A percentile compares a stretch with the other conserved stretches of the same genome.
These are phyloP conservation scores for Epichloe elymi DNA, from an alignment of 2,329 filamentous ascomycete species.

Conservation along the genomic window DNA sequence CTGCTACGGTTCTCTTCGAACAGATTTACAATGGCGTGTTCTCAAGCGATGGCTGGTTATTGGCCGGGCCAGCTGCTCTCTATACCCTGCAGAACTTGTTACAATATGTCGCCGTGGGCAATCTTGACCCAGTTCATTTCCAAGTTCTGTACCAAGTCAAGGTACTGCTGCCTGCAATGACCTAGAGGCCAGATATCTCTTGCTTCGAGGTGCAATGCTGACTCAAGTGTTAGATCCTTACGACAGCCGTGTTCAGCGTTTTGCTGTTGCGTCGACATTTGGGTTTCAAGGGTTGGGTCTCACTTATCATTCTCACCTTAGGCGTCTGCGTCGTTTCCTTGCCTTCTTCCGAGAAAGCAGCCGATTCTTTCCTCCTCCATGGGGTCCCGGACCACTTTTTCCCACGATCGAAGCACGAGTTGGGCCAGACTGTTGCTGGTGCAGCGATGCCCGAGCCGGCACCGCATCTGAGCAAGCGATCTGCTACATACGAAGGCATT, in stretches of 20 bases:
- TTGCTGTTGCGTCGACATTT: slow-evolving; percentile 59
- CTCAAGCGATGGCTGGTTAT: slow-evolving; percentile 84
- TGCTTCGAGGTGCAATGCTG: not conserved
- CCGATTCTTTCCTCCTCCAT: slow-evolving; percentile 46
- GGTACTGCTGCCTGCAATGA: slow-evolving; percentile 24
- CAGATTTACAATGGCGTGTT: slow-evolving; percentile 74
- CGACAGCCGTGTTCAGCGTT: slow-evolving; percentile 78
- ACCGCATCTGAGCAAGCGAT: slow-evolving; percentile 42
- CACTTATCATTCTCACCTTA: slow-evolving; percentile 63
- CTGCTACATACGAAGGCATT: slow-evolving; percentile 85
- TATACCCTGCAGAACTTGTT: slow-evolving; percentile 91
- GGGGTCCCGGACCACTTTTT: slow-evolving; percentile 57
- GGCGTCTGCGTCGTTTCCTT: slow-evolving; percentile 81
- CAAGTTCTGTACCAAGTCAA: slow-evolving; percentile 91
- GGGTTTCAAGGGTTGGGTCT: slow-evolving; percentile 62
- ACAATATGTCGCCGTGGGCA: slow-evolving; percentile 83
- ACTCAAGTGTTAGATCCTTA: slow-evolving; percentile 48
- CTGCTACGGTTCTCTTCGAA: slow-evolving; percentile 66
- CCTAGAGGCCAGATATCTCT: not conserved
- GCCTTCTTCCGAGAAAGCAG: slow-evolving; percentile 43
- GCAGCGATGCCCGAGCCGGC: slow-evolving; percentile 8
- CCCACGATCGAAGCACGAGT: slow-evolving; percentile 65
- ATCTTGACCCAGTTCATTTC: slow-evolving; percentile 84
- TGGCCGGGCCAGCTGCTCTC: slow-evolving; percentile 75
- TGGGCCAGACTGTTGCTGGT: slow-evolving; percentile 40